Conservation (phyloP, 2,329 filamentous ascomycete species). For the Aspergillus proliferans region DNA sequence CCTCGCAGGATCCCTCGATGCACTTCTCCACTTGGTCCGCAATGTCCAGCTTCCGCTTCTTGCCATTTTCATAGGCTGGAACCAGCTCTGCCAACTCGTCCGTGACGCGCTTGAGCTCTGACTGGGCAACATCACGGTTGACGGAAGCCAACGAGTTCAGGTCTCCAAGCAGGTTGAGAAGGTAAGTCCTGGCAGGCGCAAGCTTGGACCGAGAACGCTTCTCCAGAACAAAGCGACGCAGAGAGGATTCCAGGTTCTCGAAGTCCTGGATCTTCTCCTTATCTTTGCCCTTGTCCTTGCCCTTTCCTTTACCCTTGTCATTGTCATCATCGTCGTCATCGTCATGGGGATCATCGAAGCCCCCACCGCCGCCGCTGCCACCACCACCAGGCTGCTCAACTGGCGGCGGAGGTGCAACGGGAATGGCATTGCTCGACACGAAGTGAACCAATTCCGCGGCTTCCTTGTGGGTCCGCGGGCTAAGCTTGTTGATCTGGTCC, state of each 20-base stretch:
- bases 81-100: slow-evolving; percentile 75
- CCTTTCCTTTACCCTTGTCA: slow-evolving; percentile 47
- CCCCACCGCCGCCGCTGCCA: slow-evolving; percentile 46
- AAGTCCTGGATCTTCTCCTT: slow-evolving; percentile 88
- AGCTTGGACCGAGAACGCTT: slow-evolving; percentile 93
- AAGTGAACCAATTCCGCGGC: slow-evolving; percentile 91
- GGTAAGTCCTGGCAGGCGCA: slow-evolving; percentile 89
- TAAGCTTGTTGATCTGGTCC: slow-evolving; percentile 81
- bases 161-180: slow-evolving; percentile 87
- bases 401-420: slow-evolving; percentile 57
- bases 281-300: slow-evolving; percentile 82
- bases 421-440: slow-evolving; percentile 93
- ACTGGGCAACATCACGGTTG: slow-evolving; percentile 79
- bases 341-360: slow-evolving; percentile 47
- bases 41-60: slow-evolving; percentile 71
- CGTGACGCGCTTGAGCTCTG: slow-evolving; percentile 76
- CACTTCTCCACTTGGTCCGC: slow-evolving; percentile 73
- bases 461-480: slow-evolving; percentile 88
- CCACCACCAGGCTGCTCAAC: slow-evolving; percentile 45
- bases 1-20: slow-evolving; percentile 77
- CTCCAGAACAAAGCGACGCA: slow-evolving; percentile 89
- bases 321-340: slow-evolving; percentile 52
- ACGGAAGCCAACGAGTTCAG: slow-evolving; percentile 75
- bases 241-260: slow-evolving; percentile 76
- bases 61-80: slow-evolving; percentile 76